These are phyloP conservation scores for Remersonia thermophila DNA, from an alignment of 2,329 filamentous ascomycete species.

Conservation along the genomic window DNA sequence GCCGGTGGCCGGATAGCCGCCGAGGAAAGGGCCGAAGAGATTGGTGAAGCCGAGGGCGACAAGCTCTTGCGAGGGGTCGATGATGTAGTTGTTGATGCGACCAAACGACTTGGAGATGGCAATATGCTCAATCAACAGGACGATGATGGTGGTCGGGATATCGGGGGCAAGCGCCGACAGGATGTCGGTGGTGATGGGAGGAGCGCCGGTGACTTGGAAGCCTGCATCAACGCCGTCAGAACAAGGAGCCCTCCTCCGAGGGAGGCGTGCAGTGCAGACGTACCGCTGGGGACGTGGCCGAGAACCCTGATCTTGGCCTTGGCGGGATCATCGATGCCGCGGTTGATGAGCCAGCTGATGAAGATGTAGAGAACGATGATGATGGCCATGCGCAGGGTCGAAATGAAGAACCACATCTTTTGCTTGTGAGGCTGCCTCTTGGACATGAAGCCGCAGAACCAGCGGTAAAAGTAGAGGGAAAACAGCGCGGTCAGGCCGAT, in stretches of 20 bases:
- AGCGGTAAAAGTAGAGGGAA: slow-evolving; percentile 63
- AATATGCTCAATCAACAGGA: slow-evolving; percentile 94
- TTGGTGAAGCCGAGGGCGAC: slow-evolving; percentile 89
- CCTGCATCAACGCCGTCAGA: slow-evolving; percentile 30
- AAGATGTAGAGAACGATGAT: slow-evolving; percentile 86
- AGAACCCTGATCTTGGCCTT: slow-evolving; percentile 61
- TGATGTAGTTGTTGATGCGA: slow-evolving; percentile 88
- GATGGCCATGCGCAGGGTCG: slow-evolving; percentile 80
- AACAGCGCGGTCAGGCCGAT: slow-evolving; percentile 57
- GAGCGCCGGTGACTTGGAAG: slow-evolving; percentile 71
- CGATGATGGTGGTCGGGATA: slow-evolving; percentile 76
- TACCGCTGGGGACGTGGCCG: slow-evolving; percentile 63
- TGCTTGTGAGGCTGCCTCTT: slow-evolving; percentile 56
- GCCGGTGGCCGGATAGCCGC: slow-evolving; percentile 83
- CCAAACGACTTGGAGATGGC: slow-evolving; percentile 96
- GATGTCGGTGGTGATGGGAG: slow-evolving; percentile 51
- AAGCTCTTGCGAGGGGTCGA: slow-evolving; percentile 90
- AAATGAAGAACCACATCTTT: slow-evolving; percentile 79
- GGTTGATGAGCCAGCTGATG: slow-evolving; percentile 77
- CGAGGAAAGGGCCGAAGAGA: slow-evolving; percentile 79
- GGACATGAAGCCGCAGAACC: slow-evolving; percentile 49
- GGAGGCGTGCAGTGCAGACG: slow-evolving; percentile 40
- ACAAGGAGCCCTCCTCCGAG: slow-evolving; percentile 33
- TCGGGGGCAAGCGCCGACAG: slow-evolving; percentile 57
- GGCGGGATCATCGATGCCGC: slow-evolving; percentile 52